These are phyloP conservation scores for Podila horticola DNA, from an alignment of 192 early-diverging fungal species.

Conservation along the genomic window DNA sequence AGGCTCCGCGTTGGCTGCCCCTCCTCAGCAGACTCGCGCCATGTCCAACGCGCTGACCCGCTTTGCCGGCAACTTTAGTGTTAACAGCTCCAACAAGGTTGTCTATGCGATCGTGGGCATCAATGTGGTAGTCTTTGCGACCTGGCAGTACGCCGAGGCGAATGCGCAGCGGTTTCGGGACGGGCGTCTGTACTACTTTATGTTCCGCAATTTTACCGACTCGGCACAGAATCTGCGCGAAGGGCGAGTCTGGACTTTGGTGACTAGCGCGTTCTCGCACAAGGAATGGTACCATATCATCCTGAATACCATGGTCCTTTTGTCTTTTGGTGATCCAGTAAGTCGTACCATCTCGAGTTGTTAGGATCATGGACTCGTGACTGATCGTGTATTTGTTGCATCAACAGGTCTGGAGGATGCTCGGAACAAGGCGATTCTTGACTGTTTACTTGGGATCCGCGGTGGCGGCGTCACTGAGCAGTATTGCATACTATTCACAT, in stretches of 20 bases:
- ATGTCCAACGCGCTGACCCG: slow-evolving; percentile 2
- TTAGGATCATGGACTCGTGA: background rate
- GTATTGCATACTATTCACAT: slow-evolving; percentile 48
- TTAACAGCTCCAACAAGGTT: slow-evolving; percentile 30
- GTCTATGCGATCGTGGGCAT: slow-evolving; percentile 54
- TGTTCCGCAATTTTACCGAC: slow-evolving; percentile 57
- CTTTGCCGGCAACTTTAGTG: slow-evolving; percentile 12
- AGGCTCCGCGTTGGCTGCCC: too few species aligned
- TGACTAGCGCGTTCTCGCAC: slow-evolving; percentile 59
- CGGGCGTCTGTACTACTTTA: slow-evolving; percentile 45
- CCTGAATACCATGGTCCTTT: slow-evolving; percentile 59
- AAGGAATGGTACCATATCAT: slow-evolving; percentile 55
- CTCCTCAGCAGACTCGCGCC: background rate
- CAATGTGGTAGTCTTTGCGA: slow-evolving; percentile 54
- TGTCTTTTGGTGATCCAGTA: slow-evolving; percentile 58
- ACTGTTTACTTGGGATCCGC: slow-evolving; percentile 53
- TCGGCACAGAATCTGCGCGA: slow-evolving; percentile 36
- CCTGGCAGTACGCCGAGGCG: slow-evolving; percentile 60
- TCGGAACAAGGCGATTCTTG: slow-evolving; percentile 58
- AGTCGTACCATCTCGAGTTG: background rate
- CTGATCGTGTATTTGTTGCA: background rate
- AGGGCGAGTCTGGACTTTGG: slow-evolving; percentile 56
- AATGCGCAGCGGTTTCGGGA: slow-evolving; percentile 55
- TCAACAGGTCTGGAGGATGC: slow-evolving; percentile 21
- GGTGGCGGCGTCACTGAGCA: slow-evolving; percentile 47